Conservation (phyloP, 1,284 basidiomycete species). For the Ceratobasidium sp. region DNA sequence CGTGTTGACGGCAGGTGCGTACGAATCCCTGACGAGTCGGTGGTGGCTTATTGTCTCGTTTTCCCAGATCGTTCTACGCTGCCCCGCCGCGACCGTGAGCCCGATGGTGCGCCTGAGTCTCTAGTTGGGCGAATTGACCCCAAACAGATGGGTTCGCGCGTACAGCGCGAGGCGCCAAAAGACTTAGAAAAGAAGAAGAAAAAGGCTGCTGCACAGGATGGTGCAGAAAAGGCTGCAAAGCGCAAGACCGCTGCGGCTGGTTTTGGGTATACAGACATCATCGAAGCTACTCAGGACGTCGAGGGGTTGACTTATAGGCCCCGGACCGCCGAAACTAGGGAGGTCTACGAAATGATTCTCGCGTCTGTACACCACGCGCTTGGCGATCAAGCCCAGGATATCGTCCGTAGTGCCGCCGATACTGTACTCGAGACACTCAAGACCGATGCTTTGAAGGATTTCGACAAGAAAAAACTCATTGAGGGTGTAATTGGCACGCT, state of each 20-base stretch:
- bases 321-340: conserved; percentile 91
- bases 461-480: conserved; percentile 97
- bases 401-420: conserved; percentile 95
- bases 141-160: conserved; percentile 94
- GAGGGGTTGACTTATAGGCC: conserved; percentile 95
- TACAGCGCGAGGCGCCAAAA: conserved; percentile 85
- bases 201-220: conserved; percentile 70
- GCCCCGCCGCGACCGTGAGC: conserved; percentile 90
- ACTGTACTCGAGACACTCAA: conserved; percentile 92
- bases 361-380: conserved; percentile 84
- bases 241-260: conserved; percentile 67
- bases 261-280: conserved; percentile 87
- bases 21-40: background rate
- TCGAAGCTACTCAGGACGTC: conserved; percentile 92
- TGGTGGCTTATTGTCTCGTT: conserved; percentile 28
- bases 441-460: conserved; percentile 91
- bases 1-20: conserved; percentile 78
- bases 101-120: conserved; percentile 95
- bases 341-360: conserved; percentile 95
- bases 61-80: conserved; percentile 72
- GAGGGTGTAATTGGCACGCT: conserved; percentile 84
- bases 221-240: conserved; percentile 69
- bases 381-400: conserved; percentile 96
- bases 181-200: conserved; percentile 98
- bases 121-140: conserved; percentile 92